These are phyloP conservation scores for Berkeleyomyces basicola DNA, from an alignment of 2,329 filamentous ascomycete genomes.

Conservation along the genomic window DNA sequence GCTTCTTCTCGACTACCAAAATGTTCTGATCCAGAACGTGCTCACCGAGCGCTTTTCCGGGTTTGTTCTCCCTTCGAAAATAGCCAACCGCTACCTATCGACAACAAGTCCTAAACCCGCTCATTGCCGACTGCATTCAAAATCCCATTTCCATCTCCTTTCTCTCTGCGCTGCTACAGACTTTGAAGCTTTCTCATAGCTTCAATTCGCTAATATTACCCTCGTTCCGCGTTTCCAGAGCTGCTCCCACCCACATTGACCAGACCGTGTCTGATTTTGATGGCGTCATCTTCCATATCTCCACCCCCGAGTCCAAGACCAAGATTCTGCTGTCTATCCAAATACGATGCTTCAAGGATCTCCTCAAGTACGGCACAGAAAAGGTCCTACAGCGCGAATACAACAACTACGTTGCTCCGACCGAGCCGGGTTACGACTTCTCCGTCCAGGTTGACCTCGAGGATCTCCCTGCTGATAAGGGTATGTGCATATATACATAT, in stretches of 20 bases:
- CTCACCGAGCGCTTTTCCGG: slow-evolving; percentile 87
- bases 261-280: slow-evolving; percentile 99
- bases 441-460: slow-evolving; percentile 83
- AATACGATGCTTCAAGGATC: slow-evolving; percentile 86
- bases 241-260: slow-evolving; percentile 75
- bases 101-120: neutral
- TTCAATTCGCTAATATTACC: neutral
- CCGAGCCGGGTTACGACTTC: slow-evolving; percentile 91
- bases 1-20: slow-evolving; percentile 98
- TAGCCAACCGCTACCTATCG: neutral
- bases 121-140: neutral
- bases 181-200: neutral
- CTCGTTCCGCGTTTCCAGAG: slow-evolving; percentile 26
- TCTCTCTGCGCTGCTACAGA: neutral
- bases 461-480: slow-evolving; percentile 63
- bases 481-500: slow-evolving; percentile 24
- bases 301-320: slow-evolving; percentile 81
- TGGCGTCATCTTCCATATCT: slow-evolving; percentile 96
- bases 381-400: slow-evolving; percentile 89
- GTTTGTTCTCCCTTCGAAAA: slow-evolving; percentile 29
- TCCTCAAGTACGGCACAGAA: slow-evolving; percentile 85
- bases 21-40: slow-evolving; percentile 91
- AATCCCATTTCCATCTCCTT: neutral
- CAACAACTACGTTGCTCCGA: slow-evolving; percentile 70
- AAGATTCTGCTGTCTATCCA: slow-evolving; percentile 90